Base-by-base conservation (phyloP, 2,329 filamentous ascomycete species). In the Colletotrichum scovillei region DNA sequence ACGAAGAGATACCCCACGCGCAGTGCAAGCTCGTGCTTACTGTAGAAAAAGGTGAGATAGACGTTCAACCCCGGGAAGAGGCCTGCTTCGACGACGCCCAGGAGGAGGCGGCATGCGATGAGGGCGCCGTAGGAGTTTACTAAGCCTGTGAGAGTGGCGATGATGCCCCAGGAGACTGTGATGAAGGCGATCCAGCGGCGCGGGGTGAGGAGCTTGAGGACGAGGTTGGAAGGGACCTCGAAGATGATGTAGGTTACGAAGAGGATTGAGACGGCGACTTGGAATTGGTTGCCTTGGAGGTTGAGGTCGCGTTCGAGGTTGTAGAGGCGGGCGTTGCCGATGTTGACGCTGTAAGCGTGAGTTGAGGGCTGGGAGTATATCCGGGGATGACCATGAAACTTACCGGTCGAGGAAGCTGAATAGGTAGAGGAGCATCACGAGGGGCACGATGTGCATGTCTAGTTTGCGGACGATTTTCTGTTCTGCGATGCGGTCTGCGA, bases 1-100 rank as follows among this genome's bases (percentile, higher is more conserved):
- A 93, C 91, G 78, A 95, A 94, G 0, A 95, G 86, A 76, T 94
- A 94, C 1, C 92, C 92, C 3, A 94, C 91, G 2, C 93, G 90
- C 55, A 94, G 82, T 5, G 92, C 93, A 1, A 95, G 87, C 81
- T 95, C 93, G 32, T 88, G 87, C 78, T 92, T 93, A 59, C 90
- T 93, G 83, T 95, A 95, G 85, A 94, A 95, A 76, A 94, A 88
- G 0, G 93, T 94, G 22, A 95, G 86, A 76, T 94, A 94, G 22
- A 92, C 82, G 5, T 89, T 91, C 75, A 93, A 82, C 0, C 92
- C 92, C 0, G 93, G 92, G 75, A 94, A 94, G 0, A 94, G 83
- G 0, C 92, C 92, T 0, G 90, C 92, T 81, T 94, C 92, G 52
- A 94, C 87, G 7, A 88, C 85, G 5, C 93, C 93, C 0, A 95